phyloP scores from a whole-genome alignment of 2,329 filamentous ascomycete species.

The Monosporascus sp. region DNA sequence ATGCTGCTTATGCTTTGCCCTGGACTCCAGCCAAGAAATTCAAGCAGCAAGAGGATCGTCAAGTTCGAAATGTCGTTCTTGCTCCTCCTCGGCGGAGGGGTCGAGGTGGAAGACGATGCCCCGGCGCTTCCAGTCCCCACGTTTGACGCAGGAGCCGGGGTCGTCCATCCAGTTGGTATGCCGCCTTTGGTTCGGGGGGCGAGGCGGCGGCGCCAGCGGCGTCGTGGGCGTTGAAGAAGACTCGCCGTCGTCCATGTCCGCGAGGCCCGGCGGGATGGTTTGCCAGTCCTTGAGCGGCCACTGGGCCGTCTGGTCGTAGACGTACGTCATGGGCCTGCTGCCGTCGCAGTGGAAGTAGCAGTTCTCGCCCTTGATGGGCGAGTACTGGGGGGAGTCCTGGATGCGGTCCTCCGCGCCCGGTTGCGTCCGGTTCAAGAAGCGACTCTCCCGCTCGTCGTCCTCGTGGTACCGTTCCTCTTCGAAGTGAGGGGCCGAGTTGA shows the following conservation, averaged over 20 bases:
- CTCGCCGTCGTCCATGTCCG: constrained; percentile 10
- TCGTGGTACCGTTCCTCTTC: constrained; percentile 18
- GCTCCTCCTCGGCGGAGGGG: constrained; percentile 14
- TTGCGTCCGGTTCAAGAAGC: constrained; percentile 17
- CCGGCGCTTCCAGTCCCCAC: constrained; percentile 28
- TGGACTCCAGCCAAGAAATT: constrained; percentile 8
- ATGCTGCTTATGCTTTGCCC: neutral
- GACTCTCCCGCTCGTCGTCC: constrained; percentile 19
- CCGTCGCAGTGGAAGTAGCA: constrained; percentile 19
- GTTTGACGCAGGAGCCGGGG: constrained; percentile 23
- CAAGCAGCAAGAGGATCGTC: constrained; percentile 6
- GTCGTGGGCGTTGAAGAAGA: constrained; percentile 8
- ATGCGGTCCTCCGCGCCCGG: constrained; percentile 16
- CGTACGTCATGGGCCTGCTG: constrained; percentile 15
- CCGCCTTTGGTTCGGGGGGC: constrained; percentile 14
- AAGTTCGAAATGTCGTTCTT: constrained; percentile 25
- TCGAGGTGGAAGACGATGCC: constrained; percentile 29
- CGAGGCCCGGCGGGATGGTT: constrained; percentile 19
- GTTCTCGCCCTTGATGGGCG: constrained; percentile 21
- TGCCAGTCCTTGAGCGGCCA: constrained; percentile 31
- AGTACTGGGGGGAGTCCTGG: constrained; percentile 18
- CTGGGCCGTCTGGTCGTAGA: constrained; percentile 23
- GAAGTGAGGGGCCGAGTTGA: constrained; percentile 26
- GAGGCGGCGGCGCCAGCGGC: constrained; percentile 11
- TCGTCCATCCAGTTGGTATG: constrained; percentile 23